phyloP scores from a whole-genome alignment of 2,329 filamentous ascomycete genomes.

The Stemphylium beticola region DNA sequence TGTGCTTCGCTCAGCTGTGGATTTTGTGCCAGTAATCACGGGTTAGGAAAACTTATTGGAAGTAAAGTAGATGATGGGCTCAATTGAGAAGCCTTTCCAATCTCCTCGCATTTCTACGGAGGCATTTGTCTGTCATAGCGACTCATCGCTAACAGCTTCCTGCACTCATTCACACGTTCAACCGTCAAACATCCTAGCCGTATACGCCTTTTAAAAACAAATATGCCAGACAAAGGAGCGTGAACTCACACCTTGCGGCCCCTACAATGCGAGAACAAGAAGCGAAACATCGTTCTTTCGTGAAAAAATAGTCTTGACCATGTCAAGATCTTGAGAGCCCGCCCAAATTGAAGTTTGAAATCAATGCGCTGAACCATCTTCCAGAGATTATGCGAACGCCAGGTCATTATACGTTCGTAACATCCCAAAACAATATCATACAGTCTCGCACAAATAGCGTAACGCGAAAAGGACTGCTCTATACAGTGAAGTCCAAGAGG shows the following conservation, averaged over 20 bases:
- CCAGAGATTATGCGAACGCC: constrained; percentile 15
- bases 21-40: background rate
- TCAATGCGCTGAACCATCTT: constrained; percentile 15
- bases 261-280: constrained; percentile 19
- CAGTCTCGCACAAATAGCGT: constrained; percentile 23
- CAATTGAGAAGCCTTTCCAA: constrained; percentile 6
- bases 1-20: background rate
- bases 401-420: constrained; percentile 20
- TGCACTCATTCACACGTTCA: constrained; percentile 11
- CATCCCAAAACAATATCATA: constrained; percentile 32
- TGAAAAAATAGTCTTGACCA: constrained; percentile 8
- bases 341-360: constrained; percentile 8
- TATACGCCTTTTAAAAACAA: constrained; percentile 13
- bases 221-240: constrained; percentile 21
- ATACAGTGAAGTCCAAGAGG: constrained; percentile 45
- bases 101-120: constrained; percentile 14
- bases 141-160: constrained; percentile 12
- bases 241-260: constrained; percentile 16
- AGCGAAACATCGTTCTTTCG: constrained; percentile 20
- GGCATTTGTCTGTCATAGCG: constrained; percentile 8
- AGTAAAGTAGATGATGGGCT: background rate
- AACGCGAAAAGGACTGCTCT: constrained; percentile 10
- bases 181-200: constrained; percentile 9
- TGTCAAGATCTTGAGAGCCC: constrained; percentile 9
- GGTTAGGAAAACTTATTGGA: background rate